Conservation (phyloP, 345 rosid genomes). For the Populus nigra region DNA sequence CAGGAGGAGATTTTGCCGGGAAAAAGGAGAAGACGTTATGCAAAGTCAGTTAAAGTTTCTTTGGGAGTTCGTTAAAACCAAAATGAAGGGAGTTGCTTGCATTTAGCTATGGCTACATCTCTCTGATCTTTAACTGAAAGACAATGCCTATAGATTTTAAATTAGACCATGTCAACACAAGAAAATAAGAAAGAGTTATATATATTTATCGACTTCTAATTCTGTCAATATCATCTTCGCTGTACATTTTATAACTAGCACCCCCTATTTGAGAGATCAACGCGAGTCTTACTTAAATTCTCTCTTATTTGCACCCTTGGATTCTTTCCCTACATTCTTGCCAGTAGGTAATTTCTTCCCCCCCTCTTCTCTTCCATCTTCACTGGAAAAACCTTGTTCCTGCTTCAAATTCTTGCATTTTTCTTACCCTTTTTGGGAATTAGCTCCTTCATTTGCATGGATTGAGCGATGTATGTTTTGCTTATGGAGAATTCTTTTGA, state of each 20-base stretch:
- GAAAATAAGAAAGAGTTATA: neutral
- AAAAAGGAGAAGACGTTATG: constrained; percentile 7
- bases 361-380: neutral
- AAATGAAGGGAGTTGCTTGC: constrained; percentile 30
- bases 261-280: neutral
- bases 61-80: neutral
- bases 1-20: neutral
- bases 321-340: constrained; percentile 4
- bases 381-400: neutral
- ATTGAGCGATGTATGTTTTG: neutral
- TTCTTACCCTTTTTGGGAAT: neutral
- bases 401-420: neutral
- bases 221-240: constrained; percentile 2
- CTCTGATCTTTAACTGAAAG: neutral
- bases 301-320: neutral
- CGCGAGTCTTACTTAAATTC: neutral
- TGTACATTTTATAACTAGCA: neutral
- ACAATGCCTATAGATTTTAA: neutral
- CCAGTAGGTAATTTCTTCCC: constrained; percentile 1
- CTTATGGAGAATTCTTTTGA: neutral
- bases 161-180: neutral
- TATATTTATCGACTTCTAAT: neutral
- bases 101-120: constrained; percentile 3
- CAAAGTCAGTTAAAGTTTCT: neutral
- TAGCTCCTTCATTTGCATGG: neutral